Evolutionary conservation across 495 filamentous ascomycete genomes (phyloP), one percentile per base, ranked within the genome.

Genomic region (Letharia lupina): DNA sequence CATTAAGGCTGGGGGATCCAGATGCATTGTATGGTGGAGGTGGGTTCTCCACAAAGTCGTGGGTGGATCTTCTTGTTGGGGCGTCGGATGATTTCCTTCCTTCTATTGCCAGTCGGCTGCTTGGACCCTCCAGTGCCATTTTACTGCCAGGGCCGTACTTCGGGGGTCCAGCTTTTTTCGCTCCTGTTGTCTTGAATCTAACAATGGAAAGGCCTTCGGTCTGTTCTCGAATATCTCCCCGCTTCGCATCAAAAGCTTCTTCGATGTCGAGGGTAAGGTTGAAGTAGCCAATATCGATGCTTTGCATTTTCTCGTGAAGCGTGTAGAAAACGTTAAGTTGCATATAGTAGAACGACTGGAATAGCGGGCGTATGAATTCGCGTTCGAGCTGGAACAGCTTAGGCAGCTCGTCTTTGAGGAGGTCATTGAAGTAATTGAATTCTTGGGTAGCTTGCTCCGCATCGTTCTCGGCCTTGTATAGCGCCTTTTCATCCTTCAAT

Each of bases 291-390:
- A 99, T 98, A 74, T 97, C 90, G 72, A 95, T 90, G 64, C 81
- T 86, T 76, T 97, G 94, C 95, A 98, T 98, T 76, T 85, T 89
- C 77, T 99, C 94, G 76, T 99, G 94, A 44, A 99, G 81, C 1
- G 95, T 98, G 77, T 99, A 99, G 77, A 98, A 99, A 67, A 99
- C 92, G 75, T 99, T 99, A 64, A 99, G 84, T 75, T 99, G 94
- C 95, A 99, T 98, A 81, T 99, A 99, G 78, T 99, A 99, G 80
- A 98, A 99, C 42, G 91, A 96, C 71, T 97, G 95, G 82, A 99
- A 99, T 11, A 99, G 83, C 18, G 94, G 94, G 65, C 88, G 87
- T 76, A 99, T 99, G 77, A 99, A 98, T 74, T 99, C 90, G 65
- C 91, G 83, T 75, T 98, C 95, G n/a, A 98, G 85, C 28, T 75